Evolutionary conservation across 2,329 filamentous ascomycete genomes (phyloP), one percentile per base, ranked within the genome.

Genomic region (Rugonectria rugulosa): DNA sequence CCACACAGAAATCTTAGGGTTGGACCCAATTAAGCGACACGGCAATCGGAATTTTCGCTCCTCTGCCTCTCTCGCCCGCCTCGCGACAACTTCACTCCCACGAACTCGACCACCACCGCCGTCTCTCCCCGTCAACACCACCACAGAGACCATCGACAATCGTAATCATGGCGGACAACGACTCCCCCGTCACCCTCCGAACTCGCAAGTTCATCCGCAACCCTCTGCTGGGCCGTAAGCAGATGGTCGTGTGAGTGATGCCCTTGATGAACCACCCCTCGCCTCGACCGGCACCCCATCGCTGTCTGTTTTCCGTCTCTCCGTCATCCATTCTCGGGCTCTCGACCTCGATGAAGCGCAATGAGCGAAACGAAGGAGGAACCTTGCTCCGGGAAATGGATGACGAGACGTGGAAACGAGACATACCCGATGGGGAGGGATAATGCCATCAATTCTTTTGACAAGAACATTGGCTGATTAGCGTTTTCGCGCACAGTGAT

Each of bases 171-270:
- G 90, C 93, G 82, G 90, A 93, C 82, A 81, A 81, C 76, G 88
- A 91, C 78, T 80, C 81, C 73, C 82, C 88, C 77, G 88, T 92
- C 78, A 92, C 89, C 75, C 83, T 93, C 83, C 88, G 95, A 85
- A 99, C 95, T 82, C 94, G 95, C 91, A 98, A 98, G 87, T 99
- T 99, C 91, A 96, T 98, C 84, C 92, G 93, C 86, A 99, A 99
- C 89, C 91, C 95, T 80, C 92, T 99, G 77, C 89, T 99, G 78
- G 92, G 90, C 79, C 91, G 94, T 81, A 97, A 96, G 88, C 94
- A 98, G 89, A 97, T 98, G 92, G 94, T 97, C 83, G 91, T 97
- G 94, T 97, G 92, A 88, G 90, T 89, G 70, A 70, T 64, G 63
- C 64, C 58, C 63, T 29, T 36, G 52, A 57, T 58, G 40, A 44